Evolutionary conservation across 23 red algal species (phyloP).

Genomic region (Chondrus crispus): DNA sequence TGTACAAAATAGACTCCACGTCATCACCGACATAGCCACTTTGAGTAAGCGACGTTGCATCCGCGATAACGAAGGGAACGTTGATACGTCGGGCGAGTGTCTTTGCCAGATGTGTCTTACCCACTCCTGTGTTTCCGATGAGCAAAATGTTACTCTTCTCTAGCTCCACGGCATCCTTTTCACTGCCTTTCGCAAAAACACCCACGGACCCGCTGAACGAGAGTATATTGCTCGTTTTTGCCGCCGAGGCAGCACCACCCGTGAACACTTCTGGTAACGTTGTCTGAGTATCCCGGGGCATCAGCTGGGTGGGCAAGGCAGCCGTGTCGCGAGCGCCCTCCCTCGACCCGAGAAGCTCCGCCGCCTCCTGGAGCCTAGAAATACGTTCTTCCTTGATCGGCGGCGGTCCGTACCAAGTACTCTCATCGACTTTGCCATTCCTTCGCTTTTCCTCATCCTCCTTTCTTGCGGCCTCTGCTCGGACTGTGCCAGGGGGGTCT

Average conservation of each 20-base stretch:
- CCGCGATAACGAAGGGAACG: constrained; percentile 90
- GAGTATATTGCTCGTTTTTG: constrained; percentile 1
- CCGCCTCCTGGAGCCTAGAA: not conserved
- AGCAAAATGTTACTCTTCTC: constrained; percentile 95
- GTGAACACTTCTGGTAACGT: constrained; percentile 32
- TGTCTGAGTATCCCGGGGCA: constrained; percentile 21
- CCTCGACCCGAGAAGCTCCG: not conserved
- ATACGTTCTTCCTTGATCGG: constrained; percentile 33
- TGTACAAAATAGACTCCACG: constrained; percentile 91
- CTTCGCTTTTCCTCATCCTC: constrained; percentile 35
- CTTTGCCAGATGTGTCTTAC: constrained; percentile 93
- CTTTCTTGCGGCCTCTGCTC: constrained; percentile 15
- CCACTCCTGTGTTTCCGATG: constrained; percentile 86
- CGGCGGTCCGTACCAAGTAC: constrained; percentile 59
- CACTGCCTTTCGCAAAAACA: not conserved
- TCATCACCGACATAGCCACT: constrained; percentile 97
- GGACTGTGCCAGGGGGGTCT: not conserved
- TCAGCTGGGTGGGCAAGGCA: constrained; percentile 6
- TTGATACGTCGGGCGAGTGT: constrained; percentile 75
- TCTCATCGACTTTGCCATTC: not conserved
- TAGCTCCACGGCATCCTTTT: constrained; percentile 60
- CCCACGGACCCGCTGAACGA: not conserved
- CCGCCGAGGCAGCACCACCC: not conserved
- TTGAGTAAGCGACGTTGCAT: constrained; percentile 92
- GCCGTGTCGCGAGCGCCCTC: not conserved